Evolutionary conservation across 108 stramenopile species (phyloP).

Genomic region (Bacterosira constricta): DNA sequence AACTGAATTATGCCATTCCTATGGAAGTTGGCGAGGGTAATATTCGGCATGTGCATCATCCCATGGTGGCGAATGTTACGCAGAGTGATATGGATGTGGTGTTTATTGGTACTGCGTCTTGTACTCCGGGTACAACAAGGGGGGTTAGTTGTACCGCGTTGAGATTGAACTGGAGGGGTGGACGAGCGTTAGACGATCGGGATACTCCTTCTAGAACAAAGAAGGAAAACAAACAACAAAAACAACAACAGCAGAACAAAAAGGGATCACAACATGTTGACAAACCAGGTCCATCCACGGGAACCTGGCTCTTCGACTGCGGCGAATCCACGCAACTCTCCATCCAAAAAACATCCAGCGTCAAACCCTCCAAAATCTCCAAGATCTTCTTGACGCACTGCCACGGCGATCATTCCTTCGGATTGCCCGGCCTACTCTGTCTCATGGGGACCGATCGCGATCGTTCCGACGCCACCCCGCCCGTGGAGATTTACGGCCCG

Average conservation of each 20-base stretch:
- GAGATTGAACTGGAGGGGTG: constrained; percentile 68
- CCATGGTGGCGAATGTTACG: constrained; percentile 49
- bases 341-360: constrained; percentile 66
- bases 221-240: too few relatives aligned
- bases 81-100: constrained; percentile 82
- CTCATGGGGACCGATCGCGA: constrained; percentile 92
- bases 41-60: constrained; percentile 66
- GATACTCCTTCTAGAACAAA: constrained; percentile 1
- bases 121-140: constrained; percentile 84
- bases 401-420: constrained; percentile 87
- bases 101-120: constrained; percentile 94
- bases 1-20: constrained; percentile 7
- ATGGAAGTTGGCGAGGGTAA: constrained; percentile 53
- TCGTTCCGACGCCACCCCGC: constrained; percentile 56
- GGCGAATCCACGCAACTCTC: constrained; percentile 93
- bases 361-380: constrained; percentile 79
- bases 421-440: constrained; percentile 92
- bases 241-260: too few relatives aligned
- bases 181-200: too few relatives aligned
- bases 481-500: constrained; percentile 95
- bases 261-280: too few relatives aligned
- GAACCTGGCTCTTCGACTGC: constrained; percentile 94
- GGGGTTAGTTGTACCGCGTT: constrained; percentile 91
- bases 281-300: too few relatives aligned
- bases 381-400: constrained; percentile 95